phyloP scores from a whole-genome alignment of 2,329 filamentous ascomycete genomes.

The Colletotrichum salicis region DNA sequence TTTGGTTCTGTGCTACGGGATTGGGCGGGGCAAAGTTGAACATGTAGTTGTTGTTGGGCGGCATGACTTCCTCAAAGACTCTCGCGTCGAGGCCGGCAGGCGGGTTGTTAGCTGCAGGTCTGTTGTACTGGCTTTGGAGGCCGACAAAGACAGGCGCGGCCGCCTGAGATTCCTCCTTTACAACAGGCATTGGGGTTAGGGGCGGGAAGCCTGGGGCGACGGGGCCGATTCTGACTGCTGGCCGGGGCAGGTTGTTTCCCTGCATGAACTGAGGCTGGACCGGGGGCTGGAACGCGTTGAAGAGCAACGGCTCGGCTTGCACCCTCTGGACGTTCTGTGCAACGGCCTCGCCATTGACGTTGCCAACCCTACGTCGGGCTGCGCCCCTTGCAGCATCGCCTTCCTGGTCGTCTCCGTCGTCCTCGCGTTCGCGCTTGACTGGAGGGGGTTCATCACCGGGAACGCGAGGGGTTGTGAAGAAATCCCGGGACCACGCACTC shows the following conservation, averaged over 20 bases:
- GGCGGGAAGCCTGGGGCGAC: neutral
- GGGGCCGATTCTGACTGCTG: neutral
- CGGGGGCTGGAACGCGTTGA: neutral
- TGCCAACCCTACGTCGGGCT: neutral
- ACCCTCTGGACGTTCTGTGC: neutral
- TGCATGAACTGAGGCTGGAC: neutral
- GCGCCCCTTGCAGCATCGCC: neutral
- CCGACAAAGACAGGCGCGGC: too few relatives aligned
- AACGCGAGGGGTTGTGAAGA: slow-evolving; percentile 22
- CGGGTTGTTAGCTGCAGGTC: neutral
- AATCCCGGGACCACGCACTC: slow-evolving; percentile 27
- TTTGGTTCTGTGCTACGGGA: neutral
- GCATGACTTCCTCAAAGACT: neutral
- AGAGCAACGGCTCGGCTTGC: neutral
- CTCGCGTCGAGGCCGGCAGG: neutral
- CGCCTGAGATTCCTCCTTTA: neutral
- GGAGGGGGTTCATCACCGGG: neutral
- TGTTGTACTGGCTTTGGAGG: too few relatives aligned
- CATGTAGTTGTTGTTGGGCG: neutral
- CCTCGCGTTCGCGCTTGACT: neutral
- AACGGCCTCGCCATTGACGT: neutral
- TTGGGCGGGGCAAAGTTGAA: neutral
- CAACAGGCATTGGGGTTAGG: too few relatives aligned
- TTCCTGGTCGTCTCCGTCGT: neutral
- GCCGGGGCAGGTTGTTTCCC: neutral